Evolutionary conservation across 768 basidiomycete genomes (phyloP).

Genomic region (Mycena venus): DNA sequence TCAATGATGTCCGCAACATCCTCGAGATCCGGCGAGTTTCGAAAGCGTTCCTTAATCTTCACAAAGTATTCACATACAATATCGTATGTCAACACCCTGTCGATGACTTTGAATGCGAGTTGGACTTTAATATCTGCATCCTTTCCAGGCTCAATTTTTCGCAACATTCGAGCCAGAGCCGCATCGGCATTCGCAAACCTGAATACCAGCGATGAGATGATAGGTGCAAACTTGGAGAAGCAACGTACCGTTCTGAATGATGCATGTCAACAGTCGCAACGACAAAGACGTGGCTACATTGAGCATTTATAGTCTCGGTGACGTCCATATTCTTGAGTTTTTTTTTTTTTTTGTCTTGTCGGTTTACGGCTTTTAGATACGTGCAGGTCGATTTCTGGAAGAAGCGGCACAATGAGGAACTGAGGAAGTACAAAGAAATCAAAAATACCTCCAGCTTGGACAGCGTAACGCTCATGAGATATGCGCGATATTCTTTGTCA

Average conservation of each 20-base stretch:
- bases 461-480: background rate
- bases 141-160: background rate
- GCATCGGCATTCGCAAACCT: slow-evolving; percentile 1
- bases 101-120: background rate
- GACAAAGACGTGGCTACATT: background rate
- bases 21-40: background rate
- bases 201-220: background rate
- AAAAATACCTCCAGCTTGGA: background rate
- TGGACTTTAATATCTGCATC: background rate
- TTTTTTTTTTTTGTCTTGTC: background rate
- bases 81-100: background rate
- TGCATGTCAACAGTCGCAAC: background rate
- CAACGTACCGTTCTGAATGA: background rate
- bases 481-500: background rate
- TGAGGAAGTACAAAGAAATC: background rate
- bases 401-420: background rate
- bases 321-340: slow-evolving; percentile 6
- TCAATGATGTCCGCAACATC: background rate
- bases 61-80: background rate
- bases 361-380: background rate
- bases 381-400: background rate
- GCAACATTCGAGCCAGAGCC: background rate
- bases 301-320: background rate
- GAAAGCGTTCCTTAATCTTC: background rate
- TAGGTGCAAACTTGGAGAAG: background rate